phyloP scores from a whole-genome alignment of 1,139 yeast species.

The Chernovozyma aurita region DNA sequence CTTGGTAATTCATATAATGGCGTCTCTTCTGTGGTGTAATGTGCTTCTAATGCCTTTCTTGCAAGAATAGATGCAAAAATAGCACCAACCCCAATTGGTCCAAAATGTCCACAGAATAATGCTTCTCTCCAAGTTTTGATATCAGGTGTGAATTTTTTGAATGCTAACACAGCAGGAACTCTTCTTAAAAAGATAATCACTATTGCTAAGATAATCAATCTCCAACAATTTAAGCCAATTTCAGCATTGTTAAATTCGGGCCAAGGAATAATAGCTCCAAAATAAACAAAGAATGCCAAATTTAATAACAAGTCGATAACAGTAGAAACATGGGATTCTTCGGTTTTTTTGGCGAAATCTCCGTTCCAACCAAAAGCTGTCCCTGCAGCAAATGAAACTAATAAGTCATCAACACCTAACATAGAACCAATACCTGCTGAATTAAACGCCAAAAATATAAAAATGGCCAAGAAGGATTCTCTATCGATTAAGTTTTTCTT shows the following conservation, averaged over 20 bases:
- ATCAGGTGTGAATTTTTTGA: constrained; percentile 86
- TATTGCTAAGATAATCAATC: constrained; percentile 73
- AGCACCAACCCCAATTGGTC: constrained; percentile 98
- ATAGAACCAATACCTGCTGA: constrained; percentile 94
- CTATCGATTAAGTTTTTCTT: constrained; percentile 73
- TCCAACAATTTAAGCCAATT: constrained; percentile 79
- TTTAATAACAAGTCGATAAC: constrained; percentile 82
- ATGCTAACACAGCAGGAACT: constrained; percentile 76
- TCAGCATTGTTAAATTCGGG: constrained; percentile 62
- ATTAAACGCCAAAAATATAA: constrained; percentile 76
- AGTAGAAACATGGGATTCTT: constrained; percentile 88
- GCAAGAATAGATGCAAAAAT: constrained; percentile 86
- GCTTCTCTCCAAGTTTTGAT: constrained; percentile 95
- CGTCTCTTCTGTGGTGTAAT: constrained; percentile 52
- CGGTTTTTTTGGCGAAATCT: constrained; percentile 82
- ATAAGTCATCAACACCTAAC: constrained; percentile 86
- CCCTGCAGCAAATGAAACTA: constrained; percentile 94
- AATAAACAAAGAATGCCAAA: constrained; percentile 85
- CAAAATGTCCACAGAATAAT: constrained; percentile 92
- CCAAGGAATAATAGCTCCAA: constrained; percentile 97
- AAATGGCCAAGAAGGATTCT: constrained; percentile 90
- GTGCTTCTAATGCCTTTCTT: constrained; percentile 67
- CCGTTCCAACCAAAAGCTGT: constrained; percentile 98
- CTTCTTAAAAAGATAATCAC: constrained; percentile 83
- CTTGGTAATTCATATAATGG: constrained; percentile 56